Percentiles rank a stretch among this genome's conserved stretches.
These are phyloP conservation scores for Crithidia acanthocephali DNA, from an alignment of 208 protist species.

Conservation along the genomic window DNA sequence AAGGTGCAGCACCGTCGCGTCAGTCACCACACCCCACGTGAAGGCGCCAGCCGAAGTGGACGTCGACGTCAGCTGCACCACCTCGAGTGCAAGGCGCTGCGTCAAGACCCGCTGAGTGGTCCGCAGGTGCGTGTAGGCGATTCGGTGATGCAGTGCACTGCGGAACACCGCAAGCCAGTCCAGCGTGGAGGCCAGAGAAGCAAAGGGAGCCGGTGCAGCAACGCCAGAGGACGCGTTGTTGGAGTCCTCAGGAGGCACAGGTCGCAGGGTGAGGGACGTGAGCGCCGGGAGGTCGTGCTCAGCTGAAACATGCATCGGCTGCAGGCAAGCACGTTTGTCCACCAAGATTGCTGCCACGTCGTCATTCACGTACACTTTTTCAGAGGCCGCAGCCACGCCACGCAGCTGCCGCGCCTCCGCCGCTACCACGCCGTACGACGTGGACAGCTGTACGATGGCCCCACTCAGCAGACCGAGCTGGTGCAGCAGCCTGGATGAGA, in stretches of 20 bases:
- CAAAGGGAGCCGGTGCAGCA: background rate
- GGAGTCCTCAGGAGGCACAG: slow-evolving; percentile 6
- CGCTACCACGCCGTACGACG: slow-evolving; percentile 18
- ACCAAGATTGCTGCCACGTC: slow-evolving; percentile 35
- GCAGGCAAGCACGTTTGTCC: slow-evolving; percentile 20
- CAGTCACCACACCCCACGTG: slow-evolving; percentile 35
- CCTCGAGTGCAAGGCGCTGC: slow-evolving; percentile 37
- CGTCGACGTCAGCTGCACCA: slow-evolving; percentile 19
- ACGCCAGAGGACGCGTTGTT: background rate
- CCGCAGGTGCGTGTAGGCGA: slow-evolving; percentile 41
- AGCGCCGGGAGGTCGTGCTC: slow-evolving; percentile 16
- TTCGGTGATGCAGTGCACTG: slow-evolving; percentile 33
- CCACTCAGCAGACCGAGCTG: slow-evolving; percentile 25
- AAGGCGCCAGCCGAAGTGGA: background rate
- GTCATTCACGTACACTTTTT: slow-evolving; percentile 26
- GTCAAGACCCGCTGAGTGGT: slow-evolving; percentile 37
- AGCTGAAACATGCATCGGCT: slow-evolving; percentile 1
- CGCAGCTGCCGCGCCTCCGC: slow-evolving; percentile 26
- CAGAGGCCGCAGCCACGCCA: slow-evolving; percentile 3
- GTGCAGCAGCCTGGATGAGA: slow-evolving; percentile 10
- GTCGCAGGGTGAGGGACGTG: slow-evolving; percentile 13
- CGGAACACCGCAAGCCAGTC: slow-evolving; percentile 51
- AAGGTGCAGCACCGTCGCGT: slow-evolving; percentile 33
- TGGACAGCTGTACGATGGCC: slow-evolving; percentile 21
- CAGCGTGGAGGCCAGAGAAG: slow-evolving; percentile 13